Percentiles rank a stretch among this genome's conserved stretches.
Evolutionary conservation across 1,284 basidiomycete genomes (phyloP).

Genomic region (Grifola frondosa): DNA sequence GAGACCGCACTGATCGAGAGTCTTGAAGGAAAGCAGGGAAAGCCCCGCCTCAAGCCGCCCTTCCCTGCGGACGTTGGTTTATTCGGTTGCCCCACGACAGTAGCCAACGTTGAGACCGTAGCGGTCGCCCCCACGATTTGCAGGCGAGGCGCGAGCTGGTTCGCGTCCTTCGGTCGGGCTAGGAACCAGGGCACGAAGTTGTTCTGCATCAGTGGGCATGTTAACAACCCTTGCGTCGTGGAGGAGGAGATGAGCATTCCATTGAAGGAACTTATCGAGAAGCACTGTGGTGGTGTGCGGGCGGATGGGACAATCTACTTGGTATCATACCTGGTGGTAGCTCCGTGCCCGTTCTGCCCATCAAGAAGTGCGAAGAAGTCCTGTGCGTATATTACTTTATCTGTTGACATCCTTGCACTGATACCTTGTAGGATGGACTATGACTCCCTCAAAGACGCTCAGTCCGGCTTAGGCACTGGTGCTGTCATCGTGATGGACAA

Average conservation of each 20-base stretch:
- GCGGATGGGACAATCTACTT: constrained; percentile 95
- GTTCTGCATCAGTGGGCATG: constrained; percentile 95
- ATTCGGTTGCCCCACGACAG: constrained; percentile 96
- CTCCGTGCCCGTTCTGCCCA: constrained; percentile 93
- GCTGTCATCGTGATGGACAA: constrained; percentile 99
- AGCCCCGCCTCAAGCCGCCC: constrained; percentile 97
- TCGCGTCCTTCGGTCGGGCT: constrained; percentile 88
- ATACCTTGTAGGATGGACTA: constrained; percentile 86
- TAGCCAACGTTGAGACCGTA: constrained; percentile 98
- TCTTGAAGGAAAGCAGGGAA: constrained; percentile 97
- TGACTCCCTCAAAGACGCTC: constrained; percentile 94
- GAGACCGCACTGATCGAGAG: constrained; percentile 98
- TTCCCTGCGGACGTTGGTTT: constrained; percentile 98
- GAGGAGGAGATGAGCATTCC: constrained; percentile 99
- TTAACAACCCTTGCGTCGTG: constrained; percentile 97
- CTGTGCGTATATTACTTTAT: constrained; percentile 53
- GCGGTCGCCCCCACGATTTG: constrained; percentile 97
- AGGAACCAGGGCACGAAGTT: constrained; percentile 96
- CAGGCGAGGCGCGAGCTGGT: constrained; percentile 90
- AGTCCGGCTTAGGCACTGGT: constrained; percentile 94
- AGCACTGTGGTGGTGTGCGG: constrained; percentile 95
- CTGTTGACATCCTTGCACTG: neutral
- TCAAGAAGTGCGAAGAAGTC: constrained; percentile 78
- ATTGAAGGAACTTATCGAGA: constrained; percentile 90
- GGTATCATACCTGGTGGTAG: constrained; percentile 95